Evolutionary conservation across 306 rosid genomes (phyloP), one percentile per base, ranked within the genome.

Genomic region (Hylodesmum podocarpum): DNA sequence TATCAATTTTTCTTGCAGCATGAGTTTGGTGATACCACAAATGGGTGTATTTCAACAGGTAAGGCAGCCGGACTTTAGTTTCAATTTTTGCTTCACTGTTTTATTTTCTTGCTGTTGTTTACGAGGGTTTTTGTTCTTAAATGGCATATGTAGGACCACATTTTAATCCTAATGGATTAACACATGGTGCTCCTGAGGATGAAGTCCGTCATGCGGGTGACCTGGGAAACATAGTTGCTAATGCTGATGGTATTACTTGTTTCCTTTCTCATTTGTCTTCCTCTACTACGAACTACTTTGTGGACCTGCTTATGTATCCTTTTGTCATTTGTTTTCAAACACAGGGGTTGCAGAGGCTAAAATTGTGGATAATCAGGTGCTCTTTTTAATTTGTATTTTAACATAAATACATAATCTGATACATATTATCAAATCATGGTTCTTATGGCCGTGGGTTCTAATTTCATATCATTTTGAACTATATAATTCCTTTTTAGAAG

Each of bases 191-290:
- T 88, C 98, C 97, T 77, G 93, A 81, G 68, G 96, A 91, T 80
- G 91, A 90, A 83, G 13, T 86, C 75, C 97, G 98, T 66, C 98
- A 94, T 91, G 98, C 98, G 97, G 98, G 97, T 82, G 97, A 93
- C 94, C 97, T 90, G 96, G 97, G 97, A 93, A 93, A 93, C 97
- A 90, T 93, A 84, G 53, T 86, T 84, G 97, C 96, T 68, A 85
- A 87, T 80, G 91, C 92, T 0, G 82, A 87, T 50, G 94, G 97
- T 90, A 84, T 57, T 29, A 54, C 80, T 4, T 37, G 22, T 70
- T 70, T 63, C 55, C 64, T 50, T 64, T 73, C 65, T 18, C 63
- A 6, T 15, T 16, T 41, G 16, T 16, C 21, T 54, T 10, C 19
- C 25, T 49, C n/a, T 40, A 21, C 13, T 18, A 41, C 8, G 49